A percentile compares a stretch with the other conserved stretches of the same genome.
These are phyloP conservation scores for Fusarium sp. DNA, from an alignment of 2,329 filamentous ascomycete genomes.

Conservation along the genomic window DNA sequence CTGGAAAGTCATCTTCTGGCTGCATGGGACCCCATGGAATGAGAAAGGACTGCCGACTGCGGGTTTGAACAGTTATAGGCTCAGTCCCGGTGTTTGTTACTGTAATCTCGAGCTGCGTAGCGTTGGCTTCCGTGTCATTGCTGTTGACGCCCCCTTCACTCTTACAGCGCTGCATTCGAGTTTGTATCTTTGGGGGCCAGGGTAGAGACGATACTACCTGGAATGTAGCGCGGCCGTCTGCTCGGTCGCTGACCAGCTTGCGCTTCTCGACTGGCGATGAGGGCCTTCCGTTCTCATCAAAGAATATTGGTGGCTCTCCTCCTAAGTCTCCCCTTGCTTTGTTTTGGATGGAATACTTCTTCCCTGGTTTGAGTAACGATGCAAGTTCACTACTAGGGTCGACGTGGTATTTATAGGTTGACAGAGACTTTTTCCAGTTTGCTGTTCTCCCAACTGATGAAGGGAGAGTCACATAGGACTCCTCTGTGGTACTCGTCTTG, in stretches of 20 bases:
- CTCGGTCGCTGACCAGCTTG: slow-evolving; percentile 2
- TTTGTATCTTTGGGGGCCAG: slow-evolving; percentile 7
- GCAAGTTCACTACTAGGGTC: slow-evolving; percentile 9
- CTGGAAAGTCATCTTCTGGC: background rate
- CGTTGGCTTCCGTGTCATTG: background rate
- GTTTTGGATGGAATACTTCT: slow-evolving; percentile 3
- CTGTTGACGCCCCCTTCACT: too few species aligned
- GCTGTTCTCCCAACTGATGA: slow-evolving; percentile 13
- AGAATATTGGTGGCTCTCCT: background rate
- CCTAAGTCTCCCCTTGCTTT: background rate
- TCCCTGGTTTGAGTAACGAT: slow-evolving; percentile 6
- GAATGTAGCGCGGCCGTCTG: slow-evolving; percentile 6
- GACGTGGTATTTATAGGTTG: slow-evolving; percentile 6
- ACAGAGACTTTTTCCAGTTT: slow-evolving; percentile 8
- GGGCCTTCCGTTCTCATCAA: background rate
- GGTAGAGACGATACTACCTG: slow-evolving; percentile 5
- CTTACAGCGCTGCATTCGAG: background rate
- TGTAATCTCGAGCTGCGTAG: slow-evolving; percentile 1
- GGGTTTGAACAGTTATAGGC: slow-evolving; percentile 10
- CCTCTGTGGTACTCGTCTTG: background rate
- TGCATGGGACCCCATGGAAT: slow-evolving; percentile 2
- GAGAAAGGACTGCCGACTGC: slow-evolving; percentile 5
- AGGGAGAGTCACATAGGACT: slow-evolving; percentile 12
- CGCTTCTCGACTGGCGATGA: background rate
- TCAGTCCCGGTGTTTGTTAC: slow-evolving; percentile 6